Evolutionary conservation across 306 rosid species (phyloP).

Genomic region (Quercus variabilis): DNA sequence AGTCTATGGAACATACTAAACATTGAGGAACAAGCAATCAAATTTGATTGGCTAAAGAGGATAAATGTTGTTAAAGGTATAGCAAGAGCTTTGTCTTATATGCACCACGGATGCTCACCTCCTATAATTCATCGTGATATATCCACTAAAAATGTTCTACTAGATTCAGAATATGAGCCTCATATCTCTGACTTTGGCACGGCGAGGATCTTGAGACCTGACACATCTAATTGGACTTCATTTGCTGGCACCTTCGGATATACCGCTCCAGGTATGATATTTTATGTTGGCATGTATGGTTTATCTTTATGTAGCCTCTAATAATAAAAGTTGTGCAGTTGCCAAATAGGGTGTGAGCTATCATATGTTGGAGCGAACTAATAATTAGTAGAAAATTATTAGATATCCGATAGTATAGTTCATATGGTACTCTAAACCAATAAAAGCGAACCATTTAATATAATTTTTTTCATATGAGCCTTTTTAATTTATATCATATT

Average conservation of each 20-base stretch:
- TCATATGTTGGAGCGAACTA: no score
- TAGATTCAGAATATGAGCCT: slow-evolving; percentile 22
- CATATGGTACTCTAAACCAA: no score
- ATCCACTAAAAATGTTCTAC: slow-evolving; percentile 23
- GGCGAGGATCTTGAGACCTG: slow-evolving; percentile 18
- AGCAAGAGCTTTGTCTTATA: slow-evolving; percentile 29
- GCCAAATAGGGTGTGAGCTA: no score
- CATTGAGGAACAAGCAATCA: slow-evolving; percentile 16
- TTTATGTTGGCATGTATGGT: no score
- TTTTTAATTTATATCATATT: no score
- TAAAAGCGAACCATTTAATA: no score
- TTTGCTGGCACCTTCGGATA: slow-evolving; percentile 32
- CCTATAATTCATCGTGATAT: slow-evolving; percentile 30
- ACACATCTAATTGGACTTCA: slow-evolving; percentile 26
- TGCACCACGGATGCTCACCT: slow-evolving; percentile 29
- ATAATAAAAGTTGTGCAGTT: no score
- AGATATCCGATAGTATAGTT: no score
- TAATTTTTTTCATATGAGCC: no score
- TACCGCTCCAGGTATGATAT: slow-evolving; percentile 29
- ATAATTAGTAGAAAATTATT: no score
- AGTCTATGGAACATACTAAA: slow-evolving; percentile 10
- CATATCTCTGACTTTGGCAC: slow-evolving; percentile 28
- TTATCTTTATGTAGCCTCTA: no score
- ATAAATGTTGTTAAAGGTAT: slow-evolving; percentile 24
- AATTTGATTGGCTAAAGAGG: slow-evolving; percentile 25